phyloP scores from a whole-genome alignment of 2,329 filamentous ascomycete species.

The Colletotrichum cereale region DNA sequence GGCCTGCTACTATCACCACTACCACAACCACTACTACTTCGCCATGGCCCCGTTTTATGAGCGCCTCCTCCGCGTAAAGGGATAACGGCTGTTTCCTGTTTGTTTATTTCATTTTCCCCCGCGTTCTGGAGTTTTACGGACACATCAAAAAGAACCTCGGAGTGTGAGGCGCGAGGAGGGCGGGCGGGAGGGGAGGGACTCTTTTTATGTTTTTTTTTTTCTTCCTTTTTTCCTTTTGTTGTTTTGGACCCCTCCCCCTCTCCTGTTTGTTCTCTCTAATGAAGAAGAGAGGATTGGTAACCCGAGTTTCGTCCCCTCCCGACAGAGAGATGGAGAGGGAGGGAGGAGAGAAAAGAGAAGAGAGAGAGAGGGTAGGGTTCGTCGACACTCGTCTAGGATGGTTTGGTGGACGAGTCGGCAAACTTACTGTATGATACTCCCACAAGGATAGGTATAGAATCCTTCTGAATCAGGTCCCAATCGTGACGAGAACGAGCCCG shows the following conservation, averaged over 20 bases:
- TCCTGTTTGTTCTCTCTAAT: slow-evolving; percentile 11
- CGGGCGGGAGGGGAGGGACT: not conserved
- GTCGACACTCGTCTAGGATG: not conserved
- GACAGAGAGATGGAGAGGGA: not conserved
- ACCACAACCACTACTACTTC: not conserved
- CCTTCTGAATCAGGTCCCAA: slow-evolving; percentile 16
- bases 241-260: not conserved
- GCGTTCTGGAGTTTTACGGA: slow-evolving; percentile 38
- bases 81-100: not conserved
- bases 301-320: not conserved
- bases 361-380: not conserved
- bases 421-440: slow-evolving; percentile 27
- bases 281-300: not conserved
- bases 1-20: not conserved
- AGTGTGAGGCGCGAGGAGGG: slow-evolving; percentile 32
- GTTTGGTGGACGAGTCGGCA: slow-evolving; percentile 1
- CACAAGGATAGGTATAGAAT: slow-evolving; percentile 24
- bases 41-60: not conserved
- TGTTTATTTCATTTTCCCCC: not conserved
- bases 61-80: not conserved
- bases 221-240: not conserved
- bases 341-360: too few species aligned
- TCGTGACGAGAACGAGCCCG: not conserved
- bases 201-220: slow-evolving; percentile 3
- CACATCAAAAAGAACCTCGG: slow-evolving; percentile 34